Conservation (phyloP, 2,329 filamentous ascomycete genomes). For the Scopulariopsis brevicaulis region DNA sequence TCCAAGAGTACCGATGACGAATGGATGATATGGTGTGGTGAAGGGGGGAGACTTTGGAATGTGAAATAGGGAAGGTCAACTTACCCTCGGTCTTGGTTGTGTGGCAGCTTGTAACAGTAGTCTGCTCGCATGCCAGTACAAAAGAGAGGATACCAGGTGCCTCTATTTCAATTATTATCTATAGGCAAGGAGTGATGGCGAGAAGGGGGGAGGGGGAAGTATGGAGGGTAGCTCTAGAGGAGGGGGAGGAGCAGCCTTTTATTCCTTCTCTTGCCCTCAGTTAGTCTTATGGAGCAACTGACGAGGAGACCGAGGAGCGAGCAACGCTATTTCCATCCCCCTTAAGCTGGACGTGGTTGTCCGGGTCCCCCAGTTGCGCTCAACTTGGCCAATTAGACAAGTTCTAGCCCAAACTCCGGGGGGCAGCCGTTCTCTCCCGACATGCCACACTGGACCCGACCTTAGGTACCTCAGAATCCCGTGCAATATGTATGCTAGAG, state of each 20-base stretch:
- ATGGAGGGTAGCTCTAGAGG: neutral
- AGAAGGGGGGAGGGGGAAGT: neutral
- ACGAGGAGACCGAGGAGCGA: neutral
- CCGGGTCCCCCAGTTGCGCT: neutral
- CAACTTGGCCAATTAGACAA: neutral
- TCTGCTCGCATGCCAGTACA: neutral
- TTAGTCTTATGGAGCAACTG: neutral
- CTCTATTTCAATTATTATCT: neutral
- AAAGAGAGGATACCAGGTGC: neutral
- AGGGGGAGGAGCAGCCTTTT: conserved; percentile 3
- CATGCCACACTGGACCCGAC: neutral
- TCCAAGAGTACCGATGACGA: neutral
- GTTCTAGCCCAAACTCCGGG: neutral
- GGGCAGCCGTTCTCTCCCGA: neutral
- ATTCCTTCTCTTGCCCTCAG: neutral
- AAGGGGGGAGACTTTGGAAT: neutral
- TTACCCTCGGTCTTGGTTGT: neutral
- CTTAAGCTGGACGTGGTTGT: neutral
- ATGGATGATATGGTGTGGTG: neutral
- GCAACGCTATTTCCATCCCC: neutral
- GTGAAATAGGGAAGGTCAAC: neutral
- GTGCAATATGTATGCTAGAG: too few species aligned
- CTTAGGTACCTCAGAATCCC: neutral
- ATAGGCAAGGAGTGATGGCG: neutral
- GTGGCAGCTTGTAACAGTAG: neutral